Base-by-base conservation (phyloP, 805 yeast genomes). In the Barnettozyma sp. region DNA sequence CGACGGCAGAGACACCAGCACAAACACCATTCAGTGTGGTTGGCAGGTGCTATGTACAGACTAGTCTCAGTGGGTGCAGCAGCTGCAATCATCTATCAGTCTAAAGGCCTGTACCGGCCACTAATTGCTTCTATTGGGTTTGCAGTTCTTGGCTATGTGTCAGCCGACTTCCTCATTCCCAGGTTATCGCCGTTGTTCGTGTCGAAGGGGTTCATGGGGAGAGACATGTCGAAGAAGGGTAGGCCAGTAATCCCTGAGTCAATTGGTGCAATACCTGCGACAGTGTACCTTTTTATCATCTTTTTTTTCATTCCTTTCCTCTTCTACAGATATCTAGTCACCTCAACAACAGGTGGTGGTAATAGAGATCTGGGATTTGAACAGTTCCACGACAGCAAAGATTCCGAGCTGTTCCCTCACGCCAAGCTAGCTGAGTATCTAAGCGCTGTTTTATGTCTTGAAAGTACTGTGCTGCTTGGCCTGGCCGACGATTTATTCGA, bases 401-500 rank as follows among this genome's bases (percentile, higher is more conserved):
- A 33, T 20, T 22, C 36, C 5, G 50, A 41, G 14, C 41, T 60
- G 11, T 86, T 87, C 54, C 94, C 95, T 4, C 92, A 84, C 50
- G 76, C 73, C 43, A 83, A 81, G 57, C 66, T 92, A 35, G 80
- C 95, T 0, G 94, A 86, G 45, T 92, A 80, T 58, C 68, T 92
- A 45, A 78, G 94, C 49, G 94, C 94, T 5, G 66, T 90, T 8
- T 61, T 92, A 41, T 85, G 94, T 42, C 60, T 92, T 32, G 86
- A 86, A 59, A 75, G 86, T 45, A 88, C 92, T 56, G 70, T 87
- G 12, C 63, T 92, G 28, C 65, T 92, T 29, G 98, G 98, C 0
- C 68, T 92, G 21, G 82, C 94, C 32, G 98, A 92, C 59, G 98
- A 92, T 63, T 67, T 92, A 49, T 92, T 92, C 54, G 99, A 92